phyloP scores from a whole-genome alignment of 176 grass and related monocot genomes.

The Saccharum spontaneum region DNA sequence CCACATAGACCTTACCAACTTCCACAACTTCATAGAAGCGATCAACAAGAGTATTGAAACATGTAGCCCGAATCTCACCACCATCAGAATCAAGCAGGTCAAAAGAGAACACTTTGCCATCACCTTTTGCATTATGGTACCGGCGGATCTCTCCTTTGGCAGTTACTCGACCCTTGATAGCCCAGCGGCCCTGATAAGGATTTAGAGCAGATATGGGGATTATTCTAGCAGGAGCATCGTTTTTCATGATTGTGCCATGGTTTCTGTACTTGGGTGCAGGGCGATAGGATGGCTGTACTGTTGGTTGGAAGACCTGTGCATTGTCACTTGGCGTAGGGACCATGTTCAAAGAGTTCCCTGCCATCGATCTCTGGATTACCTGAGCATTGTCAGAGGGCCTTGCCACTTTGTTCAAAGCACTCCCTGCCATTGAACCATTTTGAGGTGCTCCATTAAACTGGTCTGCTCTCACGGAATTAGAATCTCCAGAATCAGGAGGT shows the following conservation, averaged over 20 bases:
- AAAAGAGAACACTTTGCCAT: slow-evolving; percentile 96
- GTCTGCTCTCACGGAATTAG: slow-evolving; percentile 20
- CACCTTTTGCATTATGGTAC: slow-evolving; percentile 94
- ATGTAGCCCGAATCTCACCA: slow-evolving; percentile 85
- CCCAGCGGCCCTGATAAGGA: slow-evolving; percentile 94
- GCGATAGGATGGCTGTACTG: slow-evolving; percentile 68
- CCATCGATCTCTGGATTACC: slow-evolving; percentile 32
- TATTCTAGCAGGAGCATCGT: slow-evolving; percentile 85
- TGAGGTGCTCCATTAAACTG: slow-evolving; percentile 43
- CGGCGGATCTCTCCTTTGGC: slow-evolving; percentile 82
- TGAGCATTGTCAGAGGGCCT: slow-evolving; percentile 46
- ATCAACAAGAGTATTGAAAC: slow-evolving; percentile 79
- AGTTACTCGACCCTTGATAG: slow-evolving; percentile 93
- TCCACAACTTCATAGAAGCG: slow-evolving; percentile 84
- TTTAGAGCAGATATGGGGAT: slow-evolving; percentile 79
- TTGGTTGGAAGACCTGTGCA: slow-evolving; percentile 48
- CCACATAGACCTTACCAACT: slow-evolving; percentile 89
- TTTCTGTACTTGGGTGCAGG: slow-evolving; percentile 77
- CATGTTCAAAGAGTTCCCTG: slow-evolving; percentile 43
- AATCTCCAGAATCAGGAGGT: slow-evolving; percentile 34
- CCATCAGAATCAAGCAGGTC: slow-evolving; percentile 91
- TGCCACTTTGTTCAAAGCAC: slow-evolving; percentile 28
- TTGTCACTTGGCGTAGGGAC: slow-evolving; percentile 32
- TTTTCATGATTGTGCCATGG: slow-evolving; percentile 84
- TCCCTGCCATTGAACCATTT: slow-evolving; percentile 36